These are phyloP conservation scores for Boletus hoseneyae DNA, from an alignment of 1,284 basidiomycete species.

Conservation along the genomic window DNA sequence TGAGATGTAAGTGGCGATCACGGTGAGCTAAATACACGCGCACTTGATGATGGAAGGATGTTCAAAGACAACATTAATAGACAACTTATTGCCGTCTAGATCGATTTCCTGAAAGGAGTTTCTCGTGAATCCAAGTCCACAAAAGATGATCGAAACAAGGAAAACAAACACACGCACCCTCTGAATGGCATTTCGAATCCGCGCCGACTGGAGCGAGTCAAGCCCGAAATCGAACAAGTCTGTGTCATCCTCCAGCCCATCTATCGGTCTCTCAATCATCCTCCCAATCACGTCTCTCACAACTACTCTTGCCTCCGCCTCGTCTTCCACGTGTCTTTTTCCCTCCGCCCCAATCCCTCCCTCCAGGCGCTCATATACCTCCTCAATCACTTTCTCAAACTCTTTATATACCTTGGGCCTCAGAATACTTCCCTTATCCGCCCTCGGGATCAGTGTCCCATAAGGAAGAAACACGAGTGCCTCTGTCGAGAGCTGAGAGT, in stretches of 20 bases:
- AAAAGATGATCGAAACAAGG: not conserved
- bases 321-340: slow-evolving; percentile 26
- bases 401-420: slow-evolving; percentile 46
- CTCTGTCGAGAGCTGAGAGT: slow-evolving; percentile 51
- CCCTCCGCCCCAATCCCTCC: slow-evolving; percentile 34
- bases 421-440: slow-evolving; percentile 46
- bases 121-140: slow-evolving; percentile 2
- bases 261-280: slow-evolving; percentile 17
- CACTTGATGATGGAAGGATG: slow-evolving; percentile 28
- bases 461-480: slow-evolving; percentile 48
- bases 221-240: slow-evolving; percentile 30
- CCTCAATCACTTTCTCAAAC: slow-evolving; percentile 47
- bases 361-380: slow-evolving; percentile 47
- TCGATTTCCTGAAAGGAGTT: slow-evolving; percentile 18
- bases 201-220: slow-evolving; percentile 54
- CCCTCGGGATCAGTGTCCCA: slow-evolving; percentile 40
- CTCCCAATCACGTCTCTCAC: slow-evolving; percentile 19
- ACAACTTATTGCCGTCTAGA: slow-evolving; percentile 22
- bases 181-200: slow-evolving; percentile 50
- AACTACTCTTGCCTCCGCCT: slow-evolving; percentile 14
- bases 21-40: not conserved
- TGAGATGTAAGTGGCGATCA: not conserved
- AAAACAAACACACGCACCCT: slow-evolving; percentile 33
- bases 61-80: slow-evolving; percentile 26
- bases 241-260: slow-evolving; percentile 32